A percentile compares a stretch with the other conserved stretches of the same genome.
phyloP scores from a whole-genome alignment of 2,329 filamentous ascomycete genomes.

The Pyrenophora graminea region DNA sequence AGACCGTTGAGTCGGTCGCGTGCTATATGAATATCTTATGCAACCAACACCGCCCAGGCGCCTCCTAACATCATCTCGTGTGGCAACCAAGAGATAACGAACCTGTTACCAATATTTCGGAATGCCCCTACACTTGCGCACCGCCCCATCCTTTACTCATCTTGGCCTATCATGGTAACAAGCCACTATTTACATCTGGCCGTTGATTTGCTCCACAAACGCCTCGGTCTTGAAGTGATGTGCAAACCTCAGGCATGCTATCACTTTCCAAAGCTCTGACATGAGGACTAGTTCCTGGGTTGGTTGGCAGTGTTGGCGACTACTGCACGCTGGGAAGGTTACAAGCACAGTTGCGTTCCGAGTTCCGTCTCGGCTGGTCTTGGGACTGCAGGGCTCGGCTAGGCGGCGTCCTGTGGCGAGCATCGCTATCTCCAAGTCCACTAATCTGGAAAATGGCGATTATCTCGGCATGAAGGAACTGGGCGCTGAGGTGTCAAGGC shows the following conservation, averaged over 20 bases:
- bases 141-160: background rate
- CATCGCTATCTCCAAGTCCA: constrained; percentile 1
- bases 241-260: background rate
- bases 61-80: constrained; percentile 10
- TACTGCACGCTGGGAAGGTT: constrained; percentile 25
- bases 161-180: constrained; percentile 1
- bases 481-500: background rate
- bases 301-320: constrained; percentile 26
- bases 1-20: background rate
- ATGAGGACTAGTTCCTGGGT: constrained; percentile 17
- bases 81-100: constrained; percentile 29
- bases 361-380: constrained; percentile 23
- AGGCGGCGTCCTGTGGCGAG: constrained; percentile 9
- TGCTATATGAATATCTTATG: constrained; percentile 24
- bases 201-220: constrained; percentile 1
- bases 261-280: background rate
- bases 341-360: constrained; percentile 23
- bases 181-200: background rate
- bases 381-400: constrained; percentile 12
- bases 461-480: background rate
- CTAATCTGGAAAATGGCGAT: background rate
- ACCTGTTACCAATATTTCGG: constrained; percentile 9
- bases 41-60: constrained; percentile 10
- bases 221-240: background rate
- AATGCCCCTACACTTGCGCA: background rate